Base-by-base conservation (phyloP, 2,329 filamentous ascomycete species). In the Helicocarpus griseus region DNA sequence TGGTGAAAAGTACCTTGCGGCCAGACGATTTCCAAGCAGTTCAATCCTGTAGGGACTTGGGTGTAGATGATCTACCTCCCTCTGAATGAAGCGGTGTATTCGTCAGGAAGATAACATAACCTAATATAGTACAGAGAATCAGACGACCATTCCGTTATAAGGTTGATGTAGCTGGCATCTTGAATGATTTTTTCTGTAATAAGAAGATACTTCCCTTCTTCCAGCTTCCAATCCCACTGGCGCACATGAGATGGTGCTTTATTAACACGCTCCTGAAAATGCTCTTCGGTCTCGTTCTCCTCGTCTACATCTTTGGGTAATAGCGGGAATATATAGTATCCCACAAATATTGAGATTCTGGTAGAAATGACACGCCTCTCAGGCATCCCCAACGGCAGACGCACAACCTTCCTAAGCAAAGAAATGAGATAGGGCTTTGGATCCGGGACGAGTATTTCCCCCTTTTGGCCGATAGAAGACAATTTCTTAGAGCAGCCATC, bases 221-320 rank as follows among this genome's bases (percentile, higher is more conserved):
- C 41, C 8, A n/a, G 41, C 26, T 35, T 46, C 51, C 48, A 50
- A 38, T 48, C 40, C 47, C 39, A 53, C 24, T 21, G 14, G 22
- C 41, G 40, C n/a, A 50, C 41, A 29, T 35, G 7, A n/a, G 48
- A 44, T 26, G 47, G 31, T 9, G 22, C 51, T 24, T 53, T 21
- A 19, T 48, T 33, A 31, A 53, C 48, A 4, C 48, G 41, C 26
- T 43, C 17, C 36, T 48, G 43, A 47, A 53, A 53, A 24, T 53
- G 52, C 11, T 48, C 41, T 36, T 53, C 48, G 14, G 39, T 49
- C 28, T 45, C 39, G 29, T 26, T 36, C 21, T 53, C 28, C 21
- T 49, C 51, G 28, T 53, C 39, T 33, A 45, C 45, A 29, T 9
- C 46, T 7, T 53, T 48, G 2, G 43, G 40, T 41, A 51, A 28